phyloP scores from a whole-genome alignment of 345 rosid genomes.

The Brassica carinata region DNA sequence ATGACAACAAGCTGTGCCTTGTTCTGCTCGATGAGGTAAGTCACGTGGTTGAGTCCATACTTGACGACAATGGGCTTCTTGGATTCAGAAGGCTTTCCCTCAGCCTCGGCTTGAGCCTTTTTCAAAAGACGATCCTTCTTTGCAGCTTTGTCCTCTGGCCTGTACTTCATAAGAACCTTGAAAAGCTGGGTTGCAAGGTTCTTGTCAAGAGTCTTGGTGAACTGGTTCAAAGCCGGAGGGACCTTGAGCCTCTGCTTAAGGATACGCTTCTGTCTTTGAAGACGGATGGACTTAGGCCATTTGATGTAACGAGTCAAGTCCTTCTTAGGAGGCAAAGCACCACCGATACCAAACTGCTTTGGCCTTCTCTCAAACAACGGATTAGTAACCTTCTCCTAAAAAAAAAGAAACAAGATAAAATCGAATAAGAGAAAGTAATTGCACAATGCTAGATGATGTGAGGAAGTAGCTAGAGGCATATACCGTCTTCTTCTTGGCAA shows the following conservation, averaged over 20 bases:
- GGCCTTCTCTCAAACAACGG: slow-evolving; percentile 84
- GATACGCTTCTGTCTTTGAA: slow-evolving; percentile 79
- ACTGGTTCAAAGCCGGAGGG: slow-evolving; percentile 82
- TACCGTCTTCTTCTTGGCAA: slow-evolving; percentile 50
- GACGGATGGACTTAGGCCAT: slow-evolving; percentile 69
- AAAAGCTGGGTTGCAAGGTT: slow-evolving; percentile 63
- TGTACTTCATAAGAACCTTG: slow-evolving; percentile 61
- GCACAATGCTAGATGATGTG: not conserved
- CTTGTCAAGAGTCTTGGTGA: slow-evolving; percentile 89
- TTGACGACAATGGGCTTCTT: slow-evolving; percentile 72
- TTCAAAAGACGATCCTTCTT: slow-evolving; percentile 66
- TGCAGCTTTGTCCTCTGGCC: slow-evolving; percentile 72
- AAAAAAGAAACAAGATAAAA: not conserved
- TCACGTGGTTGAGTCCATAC: slow-evolving; percentile 71
- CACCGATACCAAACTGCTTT: slow-evolving; percentile 85
- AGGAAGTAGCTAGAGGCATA: not conserved
- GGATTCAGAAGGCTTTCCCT: slow-evolving; percentile 59
- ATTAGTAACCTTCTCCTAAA: slow-evolving; percentile 66
- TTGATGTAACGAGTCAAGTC: slow-evolving; percentile 70
- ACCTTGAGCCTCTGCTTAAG: slow-evolving; percentile 83
- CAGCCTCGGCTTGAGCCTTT: slow-evolving; percentile 67
- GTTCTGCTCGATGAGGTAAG: slow-evolving; percentile 79
- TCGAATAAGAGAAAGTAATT: not conserved
- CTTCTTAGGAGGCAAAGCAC: slow-evolving; percentile 89
- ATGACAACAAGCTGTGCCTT: slow-evolving; percentile 75